These are phyloP conservation scores for Cryphonectria parasitica DNA, from an alignment of 2,329 filamentous ascomycete species.

Conservation along the genomic window DNA sequence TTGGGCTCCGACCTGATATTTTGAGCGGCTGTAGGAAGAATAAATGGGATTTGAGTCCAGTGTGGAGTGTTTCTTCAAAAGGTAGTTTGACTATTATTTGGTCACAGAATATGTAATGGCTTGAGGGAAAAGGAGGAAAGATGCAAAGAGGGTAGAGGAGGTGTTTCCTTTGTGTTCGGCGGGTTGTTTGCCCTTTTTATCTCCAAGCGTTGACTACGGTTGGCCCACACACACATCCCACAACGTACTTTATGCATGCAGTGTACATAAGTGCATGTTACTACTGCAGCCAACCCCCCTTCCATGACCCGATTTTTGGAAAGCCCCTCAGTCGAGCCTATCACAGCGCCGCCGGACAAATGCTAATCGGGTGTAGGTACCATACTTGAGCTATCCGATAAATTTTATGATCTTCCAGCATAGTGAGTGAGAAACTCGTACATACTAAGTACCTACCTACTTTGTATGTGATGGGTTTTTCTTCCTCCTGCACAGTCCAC, in stretches of 20 bases:
- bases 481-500: background rate
- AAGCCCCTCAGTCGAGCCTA: background rate
- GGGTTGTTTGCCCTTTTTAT: background rate
- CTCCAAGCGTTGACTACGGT: background rate
- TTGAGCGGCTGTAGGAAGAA: background rate
- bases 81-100: background rate
- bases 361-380: background rate
- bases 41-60: background rate
- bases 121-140: background rate
- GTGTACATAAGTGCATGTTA: background rate
- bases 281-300: background rate
- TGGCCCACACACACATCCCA: background rate
- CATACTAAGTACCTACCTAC: too few species aligned
- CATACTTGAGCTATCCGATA: background rate
- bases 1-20: background rate
- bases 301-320: background rate
- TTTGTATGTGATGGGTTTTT: background rate
- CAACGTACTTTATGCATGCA: background rate
- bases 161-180: background rate
- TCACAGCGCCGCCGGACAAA: background rate
- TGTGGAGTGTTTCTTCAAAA: background rate
- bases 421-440: too few species aligned
- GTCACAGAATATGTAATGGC: background rate
- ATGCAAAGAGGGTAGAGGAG: background rate
- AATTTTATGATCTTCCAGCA: background rate